Evolutionary conservation across 176 grass and related monocot genomes (phyloP).

Genomic region (Themeda triandra): DNA sequence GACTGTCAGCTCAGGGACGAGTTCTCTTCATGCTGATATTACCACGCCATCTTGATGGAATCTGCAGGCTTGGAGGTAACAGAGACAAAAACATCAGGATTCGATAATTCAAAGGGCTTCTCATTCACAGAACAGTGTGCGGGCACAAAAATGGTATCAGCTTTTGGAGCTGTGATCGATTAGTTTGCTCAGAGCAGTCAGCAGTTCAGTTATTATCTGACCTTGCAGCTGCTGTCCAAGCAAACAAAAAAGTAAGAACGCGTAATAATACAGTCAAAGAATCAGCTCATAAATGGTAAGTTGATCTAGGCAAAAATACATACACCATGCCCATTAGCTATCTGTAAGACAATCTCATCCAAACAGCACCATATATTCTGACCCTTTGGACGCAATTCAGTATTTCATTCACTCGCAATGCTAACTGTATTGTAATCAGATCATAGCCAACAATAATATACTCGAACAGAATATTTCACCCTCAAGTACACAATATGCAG

Average conservation of each 20-base stretch:
- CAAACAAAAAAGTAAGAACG: neutral
- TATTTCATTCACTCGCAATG: neutral
- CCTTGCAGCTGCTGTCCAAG: too few species aligned
- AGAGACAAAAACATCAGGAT: neutral
- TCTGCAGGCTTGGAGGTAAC: neutral
- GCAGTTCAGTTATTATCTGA: neutral
- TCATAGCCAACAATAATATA: neutral
- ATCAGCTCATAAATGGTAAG: neutral
- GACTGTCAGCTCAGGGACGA: neutral
- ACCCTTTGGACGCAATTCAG: neutral
- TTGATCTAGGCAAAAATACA: neutral
- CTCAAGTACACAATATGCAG: neutral
- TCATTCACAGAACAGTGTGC: neutral
- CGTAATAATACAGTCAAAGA: neutral
- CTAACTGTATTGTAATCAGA: neutral
- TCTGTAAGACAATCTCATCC: neutral
- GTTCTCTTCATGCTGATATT: neutral
- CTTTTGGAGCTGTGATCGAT: neutral
- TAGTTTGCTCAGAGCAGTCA: neutral
- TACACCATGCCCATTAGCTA: neutral
- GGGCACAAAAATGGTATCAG: neutral
- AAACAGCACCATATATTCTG: neutral
- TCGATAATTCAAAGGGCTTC: neutral
- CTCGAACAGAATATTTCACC: neutral
- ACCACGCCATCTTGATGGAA: neutral